Conservation (phyloP, 352 stramenopile genomes). For the Globisporangium perplexum region DNA sequence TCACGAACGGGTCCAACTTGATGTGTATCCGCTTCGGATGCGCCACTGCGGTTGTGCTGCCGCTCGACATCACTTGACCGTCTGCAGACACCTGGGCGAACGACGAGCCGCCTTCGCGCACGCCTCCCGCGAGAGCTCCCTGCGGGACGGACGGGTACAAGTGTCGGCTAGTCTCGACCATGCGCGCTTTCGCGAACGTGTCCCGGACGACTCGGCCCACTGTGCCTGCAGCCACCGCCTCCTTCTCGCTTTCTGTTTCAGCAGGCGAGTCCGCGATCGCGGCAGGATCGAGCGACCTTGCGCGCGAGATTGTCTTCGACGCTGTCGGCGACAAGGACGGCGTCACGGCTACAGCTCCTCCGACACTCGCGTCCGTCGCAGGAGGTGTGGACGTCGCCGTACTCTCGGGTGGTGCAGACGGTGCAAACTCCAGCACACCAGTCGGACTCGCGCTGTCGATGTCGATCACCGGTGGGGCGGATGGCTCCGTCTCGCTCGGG, state of each 20-base stretch:
- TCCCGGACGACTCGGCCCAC: constrained; percentile 28
- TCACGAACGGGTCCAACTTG: constrained; percentile 75
- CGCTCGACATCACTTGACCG: constrained; percentile 28
- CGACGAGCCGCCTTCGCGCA: constrained; percentile 2
- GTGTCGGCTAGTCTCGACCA: constrained; percentile 23
- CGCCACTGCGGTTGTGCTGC: neutral
- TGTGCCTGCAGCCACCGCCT: constrained; percentile 19
- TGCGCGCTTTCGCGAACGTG: constrained; percentile 42
- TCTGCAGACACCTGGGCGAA: constrained; percentile 8
- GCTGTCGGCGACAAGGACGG: constrained; percentile 40
- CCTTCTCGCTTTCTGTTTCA: constrained; percentile 10
- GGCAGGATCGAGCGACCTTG: neutral
- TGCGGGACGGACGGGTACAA: constrained; percentile 38
- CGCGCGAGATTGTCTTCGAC: constrained; percentile 32
- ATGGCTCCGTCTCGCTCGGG: constrained; percentile 17
- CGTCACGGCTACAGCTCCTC: constrained; percentile 3
- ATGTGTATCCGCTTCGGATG: constrained; percentile 55
- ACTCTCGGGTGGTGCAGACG: constrained; percentile 13
- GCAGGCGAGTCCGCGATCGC: neutral
- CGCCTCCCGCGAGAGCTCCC: neutral
- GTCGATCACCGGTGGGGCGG: constrained; percentile 24
- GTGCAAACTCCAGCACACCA: neutral
- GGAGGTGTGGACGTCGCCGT: neutral
- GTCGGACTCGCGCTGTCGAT: neutral
- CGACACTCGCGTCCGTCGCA: neutral